These are phyloP conservation scores for Vigna radiata DNA, from an alignment of 306 rosid genomes.

Conservation along the genomic window DNA sequence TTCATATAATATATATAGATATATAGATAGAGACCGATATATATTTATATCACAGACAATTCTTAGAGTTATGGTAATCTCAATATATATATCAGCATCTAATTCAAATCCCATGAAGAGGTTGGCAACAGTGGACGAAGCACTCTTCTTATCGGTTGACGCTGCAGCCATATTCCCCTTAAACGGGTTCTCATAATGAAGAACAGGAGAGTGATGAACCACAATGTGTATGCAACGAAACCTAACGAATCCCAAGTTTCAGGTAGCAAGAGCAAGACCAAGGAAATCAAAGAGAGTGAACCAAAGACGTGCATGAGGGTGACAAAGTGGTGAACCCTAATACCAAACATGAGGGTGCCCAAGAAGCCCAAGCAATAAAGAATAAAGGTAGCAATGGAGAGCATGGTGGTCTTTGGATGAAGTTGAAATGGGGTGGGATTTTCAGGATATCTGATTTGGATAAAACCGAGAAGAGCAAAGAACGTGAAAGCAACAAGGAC, in stretches of 20 bases:
- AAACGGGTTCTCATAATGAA: background rate
- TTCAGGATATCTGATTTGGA: background rate
- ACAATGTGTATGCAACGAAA: background rate
- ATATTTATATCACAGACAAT: no score
- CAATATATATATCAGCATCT: no score
- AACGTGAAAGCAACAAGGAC: background rate
- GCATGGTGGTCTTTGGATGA: background rate
- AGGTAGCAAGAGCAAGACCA: constrained; percentile 6
- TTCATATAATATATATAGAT: no score
- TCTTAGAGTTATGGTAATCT: no score
- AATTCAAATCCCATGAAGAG: no score
- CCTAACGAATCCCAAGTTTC: background rate
- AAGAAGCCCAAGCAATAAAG: background rate
- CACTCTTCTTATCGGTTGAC: no score
- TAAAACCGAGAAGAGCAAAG: background rate
- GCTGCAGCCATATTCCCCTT: background rate
- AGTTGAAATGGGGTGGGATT: background rate
- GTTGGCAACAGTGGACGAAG: no score
- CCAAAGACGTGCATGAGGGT: constrained; percentile 8
- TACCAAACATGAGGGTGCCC: background rate
- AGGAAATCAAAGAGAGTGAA: constrained; percentile 22
- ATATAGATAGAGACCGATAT: no score
- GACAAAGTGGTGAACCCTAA: background rate
- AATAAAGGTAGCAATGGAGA: background rate
- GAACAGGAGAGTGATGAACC: background rate